phyloP scores from a whole-genome alignment of 805 yeast genomes.

The Clavispora asparagi region DNA sequence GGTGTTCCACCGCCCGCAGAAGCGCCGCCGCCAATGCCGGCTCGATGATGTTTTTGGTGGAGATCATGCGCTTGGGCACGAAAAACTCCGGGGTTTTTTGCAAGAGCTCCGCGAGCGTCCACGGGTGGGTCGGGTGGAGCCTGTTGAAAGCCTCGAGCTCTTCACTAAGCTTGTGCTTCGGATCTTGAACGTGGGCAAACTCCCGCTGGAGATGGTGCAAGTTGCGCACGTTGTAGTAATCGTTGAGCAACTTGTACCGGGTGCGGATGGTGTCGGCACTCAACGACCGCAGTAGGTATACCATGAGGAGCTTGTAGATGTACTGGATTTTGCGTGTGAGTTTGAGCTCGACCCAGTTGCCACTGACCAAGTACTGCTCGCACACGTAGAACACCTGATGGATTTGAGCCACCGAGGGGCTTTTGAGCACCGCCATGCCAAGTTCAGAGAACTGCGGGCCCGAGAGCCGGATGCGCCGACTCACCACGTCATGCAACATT shows the following conservation, averaged over 20 bases:
- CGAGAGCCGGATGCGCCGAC: conserved; percentile 13
- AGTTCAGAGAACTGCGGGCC: conserved; percentile 17
- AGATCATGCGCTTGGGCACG: conserved; percentile 24
- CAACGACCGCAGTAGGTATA: conserved; percentile 12
- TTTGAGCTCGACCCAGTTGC: conserved; percentile 26
- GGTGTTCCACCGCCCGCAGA: conserved; percentile 13
- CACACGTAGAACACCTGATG: conserved; percentile 16
- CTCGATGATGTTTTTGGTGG: conserved; percentile 18
- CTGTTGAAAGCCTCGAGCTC: conserved; percentile 15
- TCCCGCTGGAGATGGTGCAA: conserved; percentile 10
- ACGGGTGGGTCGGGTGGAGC: conserved; percentile 3
- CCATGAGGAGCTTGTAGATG: conserved; percentile 24
- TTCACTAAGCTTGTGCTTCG: conserved; percentile 7
- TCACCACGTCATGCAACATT: not conserved
- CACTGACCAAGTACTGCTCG: conserved; percentile 27
- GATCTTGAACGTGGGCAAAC: conserved; percentile 8
- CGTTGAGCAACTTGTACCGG: conserved; percentile 20
- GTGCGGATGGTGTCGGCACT: conserved; percentile 9
- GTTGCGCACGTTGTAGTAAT: conserved; percentile 21
- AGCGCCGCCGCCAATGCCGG: conserved; percentile 15
- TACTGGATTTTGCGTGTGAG: conserved; percentile 18
- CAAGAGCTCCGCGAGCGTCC: conserved; percentile 14
- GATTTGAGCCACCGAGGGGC: conserved; percentile 6
- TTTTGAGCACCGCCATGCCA: not conserved
- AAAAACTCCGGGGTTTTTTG: conserved; percentile 24